These are phyloP conservation scores for Bryopsis sp. DNA, from an alignment of 139 green algal species.

Conservation along the genomic window DNA sequence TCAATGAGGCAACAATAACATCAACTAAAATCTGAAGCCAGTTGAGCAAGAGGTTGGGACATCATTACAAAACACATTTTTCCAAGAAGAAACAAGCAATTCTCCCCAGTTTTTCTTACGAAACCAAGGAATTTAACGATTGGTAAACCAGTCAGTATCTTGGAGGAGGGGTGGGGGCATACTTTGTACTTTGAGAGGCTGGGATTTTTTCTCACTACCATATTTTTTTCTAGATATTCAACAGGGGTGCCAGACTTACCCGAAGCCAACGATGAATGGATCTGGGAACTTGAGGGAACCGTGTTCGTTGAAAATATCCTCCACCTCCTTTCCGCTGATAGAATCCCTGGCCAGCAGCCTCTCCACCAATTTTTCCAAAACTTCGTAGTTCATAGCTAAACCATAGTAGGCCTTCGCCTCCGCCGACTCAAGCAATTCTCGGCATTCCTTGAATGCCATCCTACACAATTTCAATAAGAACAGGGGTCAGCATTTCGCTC, in stretches of 20 bases:
- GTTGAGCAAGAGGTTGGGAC: too few relatives aligned
- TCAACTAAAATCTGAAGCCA: too few relatives aligned
- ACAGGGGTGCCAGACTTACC: constrained; percentile 29
- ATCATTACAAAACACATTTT: too few relatives aligned
- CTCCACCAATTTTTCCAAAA: constrained; percentile 33
- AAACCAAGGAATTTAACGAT: too few relatives aligned
- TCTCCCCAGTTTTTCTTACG: too few relatives aligned
- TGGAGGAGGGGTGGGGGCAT: too few relatives aligned
- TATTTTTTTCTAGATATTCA: not conserved
- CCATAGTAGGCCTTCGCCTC: constrained; percentile 86
- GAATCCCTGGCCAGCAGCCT: constrained; percentile 30
- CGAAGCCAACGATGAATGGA: constrained; percentile 33
- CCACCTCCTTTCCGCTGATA: constrained; percentile 46
- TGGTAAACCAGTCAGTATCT: too few relatives aligned
- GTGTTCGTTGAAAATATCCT: constrained; percentile 22
- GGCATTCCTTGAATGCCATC: constrained; percentile 42
- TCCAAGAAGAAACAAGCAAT: too few relatives aligned
- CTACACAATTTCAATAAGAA: not conserved
- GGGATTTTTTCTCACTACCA: not conserved
- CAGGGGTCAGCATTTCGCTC: too few relatives aligned
- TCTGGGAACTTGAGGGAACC: constrained; percentile 20
- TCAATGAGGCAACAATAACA: not conserved
- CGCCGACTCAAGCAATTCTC: constrained; percentile 67
- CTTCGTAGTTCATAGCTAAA: constrained; percentile 72
- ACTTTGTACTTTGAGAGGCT: too few relatives aligned